Base-by-base conservation (phyloP, 352 stramenopile species). In the Phytophthora aleatoria region DNA sequence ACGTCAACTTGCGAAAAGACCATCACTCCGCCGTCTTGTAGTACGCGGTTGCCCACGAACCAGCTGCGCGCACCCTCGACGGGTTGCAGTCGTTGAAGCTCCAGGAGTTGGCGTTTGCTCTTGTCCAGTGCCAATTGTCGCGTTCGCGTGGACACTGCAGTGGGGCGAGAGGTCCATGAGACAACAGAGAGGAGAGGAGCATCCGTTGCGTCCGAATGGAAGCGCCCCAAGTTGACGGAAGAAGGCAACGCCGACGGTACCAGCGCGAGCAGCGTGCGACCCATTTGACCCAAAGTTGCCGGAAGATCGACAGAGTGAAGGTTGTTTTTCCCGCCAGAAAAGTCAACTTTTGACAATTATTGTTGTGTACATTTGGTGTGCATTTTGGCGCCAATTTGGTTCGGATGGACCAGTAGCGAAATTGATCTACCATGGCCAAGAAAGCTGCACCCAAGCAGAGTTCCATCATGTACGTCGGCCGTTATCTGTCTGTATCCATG, bases 11-110 rank as follows among this genome's bases (percentile, higher is more conserved):
- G 79, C 7, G 87, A 86, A 20, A 93, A 77, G 38, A 92, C 68
- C 27, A 84, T 67, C 15, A 92, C 9, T 38, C 72, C 80, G 11
- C 84, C 86, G 50, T 93, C 77, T 71, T 91, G 79, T 33, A 85
- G 50, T 43, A 93, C 87, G 52, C 69, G 49, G 58, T 90, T 91
- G n/a, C 78, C 81, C 10, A 91, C 67, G 61, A 94, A 94, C 85
- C 85, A 94, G 65, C 83, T 92, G 24, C 83, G 71, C 50, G 74
- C 62, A 55, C 87, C 78, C 33, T 85, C 65, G 7, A 87, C 43
- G 42, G 79, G 82, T 62, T 90, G 80, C 59, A 93, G 49, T 50
- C 78, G 80, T 67, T 93, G 82, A 64, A 93, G 50, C 64, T 93
- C 84, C 38, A 93, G 70, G 49, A 91, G 58, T 20, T 65, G 61